Conservation (phyloP, 23 red algal genomes). For the Rhodosorus marinus region DNA sequence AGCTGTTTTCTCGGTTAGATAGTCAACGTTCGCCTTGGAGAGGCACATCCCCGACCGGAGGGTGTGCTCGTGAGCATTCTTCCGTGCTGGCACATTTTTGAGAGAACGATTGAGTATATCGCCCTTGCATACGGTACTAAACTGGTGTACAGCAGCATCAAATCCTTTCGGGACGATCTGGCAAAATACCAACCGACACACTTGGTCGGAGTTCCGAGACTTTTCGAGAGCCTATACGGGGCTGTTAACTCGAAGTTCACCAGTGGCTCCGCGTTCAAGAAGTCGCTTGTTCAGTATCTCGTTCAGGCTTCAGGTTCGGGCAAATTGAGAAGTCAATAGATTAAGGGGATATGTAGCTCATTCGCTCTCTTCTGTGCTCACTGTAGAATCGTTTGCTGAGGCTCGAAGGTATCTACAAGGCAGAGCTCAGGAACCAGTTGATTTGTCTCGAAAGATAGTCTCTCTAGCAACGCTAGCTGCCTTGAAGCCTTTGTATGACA, state of each 20-base stretch:
- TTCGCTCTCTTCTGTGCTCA: too few species aligned
- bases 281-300: too few species aligned
- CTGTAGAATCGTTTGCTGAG: too few species aligned
- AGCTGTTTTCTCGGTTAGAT: too few species aligned
- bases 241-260: constrained; percentile 31
- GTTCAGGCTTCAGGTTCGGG: neutral
- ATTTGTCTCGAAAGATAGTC: too few species aligned
- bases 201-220: constrained; percentile 67
- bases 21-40: constrained; percentile 20
- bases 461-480: too few species aligned
- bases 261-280: constrained; percentile 5
- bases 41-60: constrained; percentile 34
- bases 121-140: constrained; percentile 36
- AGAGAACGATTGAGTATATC: constrained; percentile 61
- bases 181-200: constrained; percentile 31
- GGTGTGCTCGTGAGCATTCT: constrained; percentile 74
- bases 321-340: neutral
- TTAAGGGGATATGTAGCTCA: too few species aligned
- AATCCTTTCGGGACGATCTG: constrained; percentile 69
- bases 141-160: constrained; percentile 62
- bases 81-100: constrained; percentile 97
- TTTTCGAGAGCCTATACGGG: constrained; percentile 73
- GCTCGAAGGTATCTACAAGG: too few species aligned
- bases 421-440: too few species aligned
- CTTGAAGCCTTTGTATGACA: constrained; percentile 39